phyloP scores from a whole-genome alignment of 139 green algal genomes.

The Chlamydomonas schloesseri region DNA sequence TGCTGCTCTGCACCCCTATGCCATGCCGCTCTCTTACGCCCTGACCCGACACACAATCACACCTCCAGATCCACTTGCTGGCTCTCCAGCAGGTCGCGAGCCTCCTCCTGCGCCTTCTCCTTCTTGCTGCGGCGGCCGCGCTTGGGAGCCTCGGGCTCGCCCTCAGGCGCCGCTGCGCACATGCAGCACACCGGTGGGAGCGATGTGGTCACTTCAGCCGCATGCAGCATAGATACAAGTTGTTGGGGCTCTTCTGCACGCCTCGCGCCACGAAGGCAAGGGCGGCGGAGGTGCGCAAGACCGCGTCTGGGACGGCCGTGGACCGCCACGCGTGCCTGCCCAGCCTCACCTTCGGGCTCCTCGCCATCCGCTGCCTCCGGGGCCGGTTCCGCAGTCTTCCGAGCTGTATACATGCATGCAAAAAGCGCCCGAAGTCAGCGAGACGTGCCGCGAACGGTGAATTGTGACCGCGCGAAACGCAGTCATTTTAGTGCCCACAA shows the following conservation, averaged over 20 bases:
- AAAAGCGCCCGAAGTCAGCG: too few species aligned
- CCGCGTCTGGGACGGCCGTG: neutral
- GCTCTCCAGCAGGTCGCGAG: slow-evolving; percentile 35
- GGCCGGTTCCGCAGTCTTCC: neutral
- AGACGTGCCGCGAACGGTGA: too few species aligned
- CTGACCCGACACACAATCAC: too few species aligned
- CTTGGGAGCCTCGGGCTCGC: neutral
- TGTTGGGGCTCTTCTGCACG: too few species aligned
- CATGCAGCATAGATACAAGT: too few species aligned
- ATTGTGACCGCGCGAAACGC: neutral
- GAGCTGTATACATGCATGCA: neutral
- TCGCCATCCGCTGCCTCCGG: neutral
- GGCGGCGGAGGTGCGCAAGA: neutral
- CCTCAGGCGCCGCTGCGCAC: neutral
- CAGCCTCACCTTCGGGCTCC: neutral
- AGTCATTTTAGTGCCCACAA: neutral
- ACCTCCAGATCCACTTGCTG: slow-evolving; percentile 42
- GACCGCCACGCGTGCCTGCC: neutral
- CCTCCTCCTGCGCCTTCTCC: slow-evolving; percentile 31
- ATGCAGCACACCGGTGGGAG: neutral
- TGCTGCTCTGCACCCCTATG: too few species aligned
- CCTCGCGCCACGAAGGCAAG: too few species aligned
- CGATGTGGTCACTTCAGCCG: too few species aligned
- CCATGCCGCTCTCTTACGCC: too few species aligned
- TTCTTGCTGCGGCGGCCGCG: slow-evolving; percentile 20